phyloP scores from a whole-genome alignment of 2,329 filamentous ascomycete genomes.

The Trichoderma brevicompactum region DNA sequence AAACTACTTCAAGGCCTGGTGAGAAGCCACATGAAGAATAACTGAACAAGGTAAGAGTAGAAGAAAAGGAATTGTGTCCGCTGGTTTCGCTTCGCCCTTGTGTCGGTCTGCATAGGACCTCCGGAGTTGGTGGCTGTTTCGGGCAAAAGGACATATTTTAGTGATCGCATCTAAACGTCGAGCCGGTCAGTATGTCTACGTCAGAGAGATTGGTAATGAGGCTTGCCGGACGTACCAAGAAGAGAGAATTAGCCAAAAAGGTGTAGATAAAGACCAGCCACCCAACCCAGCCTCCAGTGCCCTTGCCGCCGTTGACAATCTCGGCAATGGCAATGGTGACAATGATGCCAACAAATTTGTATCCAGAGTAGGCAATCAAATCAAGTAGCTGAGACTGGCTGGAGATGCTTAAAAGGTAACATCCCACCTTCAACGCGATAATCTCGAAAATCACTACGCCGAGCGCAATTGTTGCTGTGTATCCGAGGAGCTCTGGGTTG shows the following conservation, averaged over 20 bases:
- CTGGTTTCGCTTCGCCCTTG: constrained; percentile 82
- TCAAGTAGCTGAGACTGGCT: constrained; percentile 94
- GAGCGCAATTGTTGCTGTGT: constrained; percentile 83
- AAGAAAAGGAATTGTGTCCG: constrained; percentile 91
- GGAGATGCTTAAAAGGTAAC: constrained; percentile 90
- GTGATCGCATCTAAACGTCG: constrained; percentile 73
- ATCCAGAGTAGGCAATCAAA: constrained; percentile 92
- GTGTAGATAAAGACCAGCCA: constrained; percentile 92
- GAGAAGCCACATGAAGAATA: constrained; percentile 88
- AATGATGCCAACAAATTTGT: constrained; percentile 98
- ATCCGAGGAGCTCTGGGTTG: constrained; percentile 89
- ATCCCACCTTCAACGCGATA: constrained; percentile 85
- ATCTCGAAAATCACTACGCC: constrained; percentile 87
- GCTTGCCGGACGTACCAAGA: constrained; percentile 67
- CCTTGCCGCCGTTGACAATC: constrained; percentile 74
- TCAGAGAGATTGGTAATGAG: too few relatives aligned
- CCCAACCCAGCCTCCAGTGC: constrained; percentile 84
- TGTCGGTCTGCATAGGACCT: constrained; percentile 70
- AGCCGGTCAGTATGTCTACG: constrained; percentile 26
- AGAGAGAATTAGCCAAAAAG: constrained; percentile 92
- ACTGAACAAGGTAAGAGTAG: constrained; percentile 92
- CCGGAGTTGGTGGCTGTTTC: constrained; percentile 72
- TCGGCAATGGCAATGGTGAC: constrained; percentile 81
- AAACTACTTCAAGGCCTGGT: constrained; percentile 47
- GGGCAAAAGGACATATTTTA: constrained; percentile 94